Evolutionary conservation across 257 asterid species (phyloP).

Genomic region (Ehretia macrophylla): DNA sequence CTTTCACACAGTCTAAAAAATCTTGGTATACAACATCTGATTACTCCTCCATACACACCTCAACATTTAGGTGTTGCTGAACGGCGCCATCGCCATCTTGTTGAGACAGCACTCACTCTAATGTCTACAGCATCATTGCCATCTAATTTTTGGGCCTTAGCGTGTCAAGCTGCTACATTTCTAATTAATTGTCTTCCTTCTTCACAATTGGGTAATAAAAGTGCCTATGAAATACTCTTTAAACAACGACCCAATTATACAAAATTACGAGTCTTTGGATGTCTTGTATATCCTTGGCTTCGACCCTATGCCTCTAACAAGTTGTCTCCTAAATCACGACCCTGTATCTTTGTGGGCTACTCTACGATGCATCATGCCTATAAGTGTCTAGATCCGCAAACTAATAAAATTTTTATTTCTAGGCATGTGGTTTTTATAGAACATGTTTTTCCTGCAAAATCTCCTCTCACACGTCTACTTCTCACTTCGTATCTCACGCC

Average conservation of each 20-base stretch:
- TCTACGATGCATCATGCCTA: not conserved
- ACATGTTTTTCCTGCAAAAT: not conserved
- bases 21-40: not conserved
- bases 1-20: not conserved
- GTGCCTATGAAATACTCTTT: not conserved
- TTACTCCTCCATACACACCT: not conserved
- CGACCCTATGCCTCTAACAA: not conserved
- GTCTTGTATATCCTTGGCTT: slow-evolving; percentile 8
- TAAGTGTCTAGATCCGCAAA: not conserved
- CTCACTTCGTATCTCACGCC: not conserved
- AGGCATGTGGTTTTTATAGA: not conserved
- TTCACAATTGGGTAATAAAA: not conserved
- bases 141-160: not conserved
- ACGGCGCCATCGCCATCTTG: slow-evolving; percentile 4
- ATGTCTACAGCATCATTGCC: not conserved
- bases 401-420: not conserved
- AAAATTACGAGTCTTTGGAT: slow-evolving; percentile 2
- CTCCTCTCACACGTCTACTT: not conserved
- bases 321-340: not conserved
- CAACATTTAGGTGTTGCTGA: not conserved
- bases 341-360: slow-evolving; percentile 9
- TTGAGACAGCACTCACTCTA: not conserved
- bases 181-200: slow-evolving; percentile 2
- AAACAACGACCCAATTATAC: not conserved
- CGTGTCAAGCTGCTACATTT: not conserved